Evolutionary conservation across 2,329 filamentous ascomycete species (phyloP).

Genomic region (Madurella fahalii): DNA sequence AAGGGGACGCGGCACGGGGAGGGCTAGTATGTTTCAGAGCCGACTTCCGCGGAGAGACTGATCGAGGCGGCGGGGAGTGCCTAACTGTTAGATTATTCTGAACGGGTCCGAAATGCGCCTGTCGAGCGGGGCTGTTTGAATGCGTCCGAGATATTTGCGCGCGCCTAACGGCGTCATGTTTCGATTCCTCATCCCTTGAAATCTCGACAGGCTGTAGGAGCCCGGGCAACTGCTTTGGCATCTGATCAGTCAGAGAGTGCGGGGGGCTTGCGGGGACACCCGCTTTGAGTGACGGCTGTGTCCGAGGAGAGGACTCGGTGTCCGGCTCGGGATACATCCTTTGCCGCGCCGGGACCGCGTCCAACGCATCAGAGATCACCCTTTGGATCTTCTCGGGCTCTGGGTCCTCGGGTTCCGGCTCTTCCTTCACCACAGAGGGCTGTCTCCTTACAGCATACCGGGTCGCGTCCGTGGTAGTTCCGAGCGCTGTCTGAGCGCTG

Average conservation of each 20-base stretch:
- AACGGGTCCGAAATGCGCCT: conserved; percentile 61
- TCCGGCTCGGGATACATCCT: conserved; percentile 20
- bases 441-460: conserved; percentile 31
- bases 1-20: conserved; percentile 48
- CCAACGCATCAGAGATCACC: conserved; percentile 29
- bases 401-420: conserved; percentile 27
- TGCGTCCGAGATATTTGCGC: conserved; percentile 33
- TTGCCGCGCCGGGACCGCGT: conserved; percentile 35
- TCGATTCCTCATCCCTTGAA: conserved; percentile 9
- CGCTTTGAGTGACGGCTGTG: not conserved
- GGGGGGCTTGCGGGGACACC: not conserved
- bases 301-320: not conserved
- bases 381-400: conserved; percentile 14
- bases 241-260: not conserved
- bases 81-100: conserved; percentile 53
- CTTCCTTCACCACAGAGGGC: conserved; percentile 44
- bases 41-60: conserved; percentile 72
- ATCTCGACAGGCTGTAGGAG: not conserved
- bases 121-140: conserved; percentile 61
- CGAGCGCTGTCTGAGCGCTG: not conserved
- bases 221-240: not conserved
- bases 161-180: conserved; percentile 4
- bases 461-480: not conserved
- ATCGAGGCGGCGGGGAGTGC: conserved; percentile 66
- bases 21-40: conserved; percentile 65